phyloP scores from a whole-genome alignment of 2,329 filamentous ascomycete genomes.

The Phyllosticta citribraziliensis region DNA sequence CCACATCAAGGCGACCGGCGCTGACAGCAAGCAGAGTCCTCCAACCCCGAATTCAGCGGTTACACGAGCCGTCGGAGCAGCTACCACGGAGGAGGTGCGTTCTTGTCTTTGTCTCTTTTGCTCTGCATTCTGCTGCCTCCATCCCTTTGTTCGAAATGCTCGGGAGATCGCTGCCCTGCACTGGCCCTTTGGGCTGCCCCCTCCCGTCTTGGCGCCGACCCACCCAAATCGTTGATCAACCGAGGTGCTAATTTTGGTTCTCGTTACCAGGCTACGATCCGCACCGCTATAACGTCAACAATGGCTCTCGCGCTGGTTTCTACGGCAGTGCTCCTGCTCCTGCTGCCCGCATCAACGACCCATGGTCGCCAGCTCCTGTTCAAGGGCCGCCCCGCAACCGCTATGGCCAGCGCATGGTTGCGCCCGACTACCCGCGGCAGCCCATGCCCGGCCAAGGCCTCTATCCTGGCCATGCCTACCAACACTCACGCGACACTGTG shows the following conservation, averaged over 20 bases:
- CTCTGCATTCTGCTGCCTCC: neutral
- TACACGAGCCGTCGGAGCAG: conserved; percentile 32
- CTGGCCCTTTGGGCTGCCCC: neutral
- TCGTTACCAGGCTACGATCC: conserved; percentile 5
- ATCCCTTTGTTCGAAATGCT: neutral
- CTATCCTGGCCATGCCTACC: conserved; percentile 48
- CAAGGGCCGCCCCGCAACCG: conserved; percentile 25
- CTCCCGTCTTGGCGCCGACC: conserved; percentile 9
- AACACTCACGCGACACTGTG: conserved; percentile 79
- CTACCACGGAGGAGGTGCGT: conserved; percentile 27
- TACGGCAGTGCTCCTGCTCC: conserved; percentile 15
- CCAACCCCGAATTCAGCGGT: conserved; percentile 23
- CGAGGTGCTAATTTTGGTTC: conserved; percentile 2
- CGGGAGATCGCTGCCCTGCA: conserved; percentile 4
- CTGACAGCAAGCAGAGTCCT: conserved; percentile 11
- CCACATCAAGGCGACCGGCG: neutral
- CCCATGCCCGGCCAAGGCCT: conserved; percentile 32
- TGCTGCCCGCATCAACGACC: conserved; percentile 22
- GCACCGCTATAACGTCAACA: conserved; percentile 8
- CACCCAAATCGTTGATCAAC: neutral
- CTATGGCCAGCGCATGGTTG: conserved; percentile 24
- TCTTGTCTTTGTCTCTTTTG: neutral
- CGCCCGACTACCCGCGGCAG: conserved; percentile 13
- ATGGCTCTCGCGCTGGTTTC: conserved; percentile 24
- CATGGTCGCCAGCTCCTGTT: conserved; percentile 21